Evolutionary conservation across 2,329 filamentous ascomycete genomes (phyloP).

Genomic region (Coleophoma eucalyptorum): DNA sequence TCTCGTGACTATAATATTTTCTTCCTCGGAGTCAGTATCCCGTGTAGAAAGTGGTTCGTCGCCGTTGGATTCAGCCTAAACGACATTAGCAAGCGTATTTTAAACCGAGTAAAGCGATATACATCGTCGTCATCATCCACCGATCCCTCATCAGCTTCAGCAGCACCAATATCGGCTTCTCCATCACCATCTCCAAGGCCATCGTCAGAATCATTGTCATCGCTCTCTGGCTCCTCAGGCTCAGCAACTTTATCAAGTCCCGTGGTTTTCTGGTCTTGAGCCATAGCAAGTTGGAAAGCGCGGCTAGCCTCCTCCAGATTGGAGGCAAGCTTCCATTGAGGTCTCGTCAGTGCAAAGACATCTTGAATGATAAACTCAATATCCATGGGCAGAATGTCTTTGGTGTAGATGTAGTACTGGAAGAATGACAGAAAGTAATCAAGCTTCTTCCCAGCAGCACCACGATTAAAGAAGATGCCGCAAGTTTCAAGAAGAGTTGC

Average conservation of each 20-base stretch:
- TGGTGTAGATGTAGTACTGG: constrained; percentile 90
- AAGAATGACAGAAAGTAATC: constrained; percentile 98
- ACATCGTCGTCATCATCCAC: constrained; percentile 31
- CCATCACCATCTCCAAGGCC: constrained; percentile 63
- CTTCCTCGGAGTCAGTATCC: constrained; percentile 69
- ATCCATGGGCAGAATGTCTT: constrained; percentile 89
- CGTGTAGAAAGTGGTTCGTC: constrained; percentile 46
- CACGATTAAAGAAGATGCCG: constrained; percentile 92
- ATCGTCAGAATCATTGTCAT: constrained; percentile 67
- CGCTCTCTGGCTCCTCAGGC: constrained; percentile 68
- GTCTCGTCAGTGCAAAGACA: constrained; percentile 77
- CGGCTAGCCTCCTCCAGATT: constrained; percentile 79
- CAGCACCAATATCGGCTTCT: constrained; percentile 54
- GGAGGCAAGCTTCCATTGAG: constrained; percentile 86
- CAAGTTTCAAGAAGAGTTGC: constrained; percentile 91
- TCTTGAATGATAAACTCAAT: constrained; percentile 96
- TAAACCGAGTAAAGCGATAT: no score
- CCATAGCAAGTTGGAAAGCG: constrained; percentile 82
- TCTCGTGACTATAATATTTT: constrained; percentile 86
- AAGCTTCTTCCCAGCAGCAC: constrained; percentile 90
- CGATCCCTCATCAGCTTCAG: constrained; percentile 37
- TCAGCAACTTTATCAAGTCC: constrained; percentile 68
- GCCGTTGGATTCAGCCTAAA: constrained; percentile 36
- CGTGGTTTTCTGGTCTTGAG: constrained; percentile 80
- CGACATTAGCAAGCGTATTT: constrained; percentile 15